Base-by-base conservation (phyloP, 2,329 filamentous ascomycete genomes). In the Sporothrix brasiliensis region DNA sequence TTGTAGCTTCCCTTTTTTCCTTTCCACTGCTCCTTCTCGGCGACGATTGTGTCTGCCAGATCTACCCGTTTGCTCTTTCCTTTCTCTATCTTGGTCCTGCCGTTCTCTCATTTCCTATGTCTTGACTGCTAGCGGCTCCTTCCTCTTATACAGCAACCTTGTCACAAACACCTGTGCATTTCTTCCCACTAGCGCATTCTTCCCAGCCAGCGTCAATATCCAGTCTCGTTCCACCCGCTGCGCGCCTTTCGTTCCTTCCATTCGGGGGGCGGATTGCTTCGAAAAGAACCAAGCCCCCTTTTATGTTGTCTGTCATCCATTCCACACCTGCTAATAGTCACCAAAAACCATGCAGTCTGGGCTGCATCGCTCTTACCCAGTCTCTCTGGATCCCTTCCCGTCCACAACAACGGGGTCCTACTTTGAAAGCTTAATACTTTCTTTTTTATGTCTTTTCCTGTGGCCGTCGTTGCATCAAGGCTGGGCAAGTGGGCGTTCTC, bases 201-300 rank as follows among this genome's bases (percentile, higher is more conserved):
- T 44, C 2, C 27, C 56, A 53, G 27, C 6, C 6, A 50, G 44
- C 67, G 19, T 44, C 34, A 61, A 44, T 63, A 14, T 52, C 44
- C 54, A 63, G 44, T 69, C 56, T 69, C 67, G 54, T 61, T 61
- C 54, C 67, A 61, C 54, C 41, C 67, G 27, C 67, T 27, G 54
- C 49, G 67, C 44, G 34, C 72, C 74, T 75, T 72, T 75, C 76
- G 75, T 75, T 78, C 78, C 77, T 78, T 76, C 80, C 80, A 78
- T 80, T 81, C 79, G 21, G 77, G 39, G 53, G 78, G 77, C 76
- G 78, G 77, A 78, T 77, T 77, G 76, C 80, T 79, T 77, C 79
- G 76, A 79, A 78, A 80, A 79, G 80, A 82, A 80, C 78, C 81
- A 83, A 83, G 82, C 78, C 81, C 83, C 68, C 58, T 30, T 80